Conservation (phyloP, 441 rosid genomes). For the Hypseocharis bilobata region DNA sequence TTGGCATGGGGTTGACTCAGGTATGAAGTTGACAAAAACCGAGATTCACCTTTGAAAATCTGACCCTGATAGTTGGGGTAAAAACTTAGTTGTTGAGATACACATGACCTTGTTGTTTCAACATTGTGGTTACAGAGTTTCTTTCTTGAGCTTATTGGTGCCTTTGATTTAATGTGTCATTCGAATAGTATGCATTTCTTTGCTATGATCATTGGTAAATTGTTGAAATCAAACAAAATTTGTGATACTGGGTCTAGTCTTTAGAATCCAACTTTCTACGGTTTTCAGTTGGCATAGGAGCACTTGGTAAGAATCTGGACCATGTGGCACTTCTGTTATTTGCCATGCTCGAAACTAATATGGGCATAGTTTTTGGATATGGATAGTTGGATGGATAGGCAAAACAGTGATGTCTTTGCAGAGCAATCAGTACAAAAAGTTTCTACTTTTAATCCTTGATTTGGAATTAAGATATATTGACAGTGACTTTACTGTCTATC, state of each 20-base stretch:
- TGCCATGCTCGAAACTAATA: background rate
- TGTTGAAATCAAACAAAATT: background rate
- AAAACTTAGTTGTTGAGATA: background rate
- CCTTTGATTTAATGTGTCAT: background rate
- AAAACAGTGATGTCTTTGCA: no score
- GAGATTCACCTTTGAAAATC: background rate
- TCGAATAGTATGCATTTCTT: background rate
- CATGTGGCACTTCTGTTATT: background rate
- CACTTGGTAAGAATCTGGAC: no score
- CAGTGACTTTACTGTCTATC: background rate
- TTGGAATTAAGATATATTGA: background rate
- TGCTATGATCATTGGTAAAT: background rate
- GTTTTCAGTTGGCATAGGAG: no score
- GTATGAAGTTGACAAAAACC: slow-evolving; percentile 31
- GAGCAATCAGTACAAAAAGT: background rate
- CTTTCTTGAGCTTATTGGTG: background rate
- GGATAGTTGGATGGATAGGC: background rate
- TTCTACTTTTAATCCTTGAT: background rate
- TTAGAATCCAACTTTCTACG: no score
- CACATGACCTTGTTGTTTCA: background rate
- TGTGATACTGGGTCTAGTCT: background rate
- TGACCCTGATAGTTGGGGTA: background rate
- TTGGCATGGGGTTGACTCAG: slow-evolving; percentile 97
- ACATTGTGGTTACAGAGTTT: background rate
- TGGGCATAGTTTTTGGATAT: background rate